Evolutionary conservation across 2,329 filamentous ascomycete genomes (phyloP), one percentile per base, ranked within the genome.

Genomic region (Chaetomium sp.): DNA sequence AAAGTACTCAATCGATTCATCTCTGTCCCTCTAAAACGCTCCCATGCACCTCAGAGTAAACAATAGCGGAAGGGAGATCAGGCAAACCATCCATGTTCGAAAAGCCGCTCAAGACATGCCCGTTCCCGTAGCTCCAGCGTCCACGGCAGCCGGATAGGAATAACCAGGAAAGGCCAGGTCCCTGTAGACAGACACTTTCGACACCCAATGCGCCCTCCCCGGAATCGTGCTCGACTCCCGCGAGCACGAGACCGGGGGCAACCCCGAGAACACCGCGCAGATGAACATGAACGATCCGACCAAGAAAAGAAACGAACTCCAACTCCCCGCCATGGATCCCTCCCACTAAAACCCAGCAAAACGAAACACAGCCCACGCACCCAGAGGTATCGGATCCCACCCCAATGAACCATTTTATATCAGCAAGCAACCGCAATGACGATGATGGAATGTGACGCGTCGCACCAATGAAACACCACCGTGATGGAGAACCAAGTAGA

Each of bases 331-430:
- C 49, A 21, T 31, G 42, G 33, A n/a, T 55, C 31, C 53, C 35
- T 47, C 50, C 50, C 59, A 55, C 49, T 21, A 51, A 29, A 58
- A 12, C 47, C 55, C 19, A 47, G 31, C n/a, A 27, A 51, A 27
- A 42, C 13, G 23, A 57, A 31, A 62, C 53, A 47, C 53, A 63
- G 25, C 47, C 55, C 54, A 56, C 54, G 42, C 33, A 58, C 47
- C 61, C 55, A 49, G 38, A 63, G 55, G 61, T 63, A 60, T 60
- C 49, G 58, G 49, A 57, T 54, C 47, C 61, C 29, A 21, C 23
- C 61, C 33, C 54, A 63, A 47, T 57, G 47, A 63, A 58, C 61
- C 61, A 9, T 63, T 63, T 63, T 63, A 45, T 58, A 54, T 45
- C 54, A 63, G 55, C 61, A 63, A 63, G 19, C 23, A 38, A 16